These are phyloP conservation scores for Erythrophleum ivorense DNA, from an alignment of 331 rosid genomes.

Conservation along the genomic window DNA sequence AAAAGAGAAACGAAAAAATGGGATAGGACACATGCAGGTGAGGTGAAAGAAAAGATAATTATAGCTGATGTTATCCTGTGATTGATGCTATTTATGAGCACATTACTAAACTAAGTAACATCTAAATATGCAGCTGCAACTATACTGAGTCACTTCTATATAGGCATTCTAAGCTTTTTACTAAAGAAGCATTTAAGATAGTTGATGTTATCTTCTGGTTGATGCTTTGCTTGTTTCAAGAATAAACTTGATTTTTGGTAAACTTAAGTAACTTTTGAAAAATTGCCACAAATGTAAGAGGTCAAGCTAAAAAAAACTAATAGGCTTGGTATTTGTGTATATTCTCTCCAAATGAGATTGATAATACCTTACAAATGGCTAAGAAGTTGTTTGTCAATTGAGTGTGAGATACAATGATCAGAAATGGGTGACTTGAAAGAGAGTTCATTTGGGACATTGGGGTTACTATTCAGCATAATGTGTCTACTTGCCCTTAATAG, in stretches of 20 bases:
- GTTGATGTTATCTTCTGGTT: background rate
- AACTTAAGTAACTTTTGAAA: background rate
- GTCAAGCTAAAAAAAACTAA: background rate
- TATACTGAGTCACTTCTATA: background rate
- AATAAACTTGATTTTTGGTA: background rate
- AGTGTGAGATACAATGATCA: background rate
- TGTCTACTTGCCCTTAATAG: background rate
- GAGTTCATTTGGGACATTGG: background rate
- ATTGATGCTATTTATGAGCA: background rate
- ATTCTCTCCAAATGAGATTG: background rate
- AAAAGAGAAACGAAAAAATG: background rate
- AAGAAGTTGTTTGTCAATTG: background rate
- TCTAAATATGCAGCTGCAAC: background rate
- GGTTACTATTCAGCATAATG: background rate
- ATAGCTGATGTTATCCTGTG: too few relatives aligned
- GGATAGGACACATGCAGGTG: background rate
- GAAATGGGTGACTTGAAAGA: background rate
- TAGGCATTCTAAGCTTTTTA: background rate
- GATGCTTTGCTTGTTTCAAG: background rate
- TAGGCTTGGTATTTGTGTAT: background rate
- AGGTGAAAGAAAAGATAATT: background rate
- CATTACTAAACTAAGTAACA: background rate
- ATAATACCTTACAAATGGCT: background rate
- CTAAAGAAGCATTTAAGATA: background rate
- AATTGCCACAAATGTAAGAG: background rate